Conservation (phyloP, 345 rosid genomes). For the Arabidopsis suecica region DNA sequence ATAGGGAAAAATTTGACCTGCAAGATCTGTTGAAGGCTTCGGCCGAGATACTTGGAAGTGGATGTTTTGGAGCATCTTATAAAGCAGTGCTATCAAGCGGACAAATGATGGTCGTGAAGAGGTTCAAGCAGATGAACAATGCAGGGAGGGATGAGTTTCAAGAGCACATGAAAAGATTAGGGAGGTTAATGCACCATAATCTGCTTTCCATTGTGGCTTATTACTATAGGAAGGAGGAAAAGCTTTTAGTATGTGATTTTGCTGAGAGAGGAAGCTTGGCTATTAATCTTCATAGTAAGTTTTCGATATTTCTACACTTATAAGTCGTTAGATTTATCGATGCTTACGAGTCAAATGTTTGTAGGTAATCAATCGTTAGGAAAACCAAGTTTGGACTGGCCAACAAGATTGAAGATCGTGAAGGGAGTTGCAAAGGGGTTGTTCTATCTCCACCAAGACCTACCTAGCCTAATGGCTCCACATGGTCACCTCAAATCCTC, state of each 20-base stretch:
- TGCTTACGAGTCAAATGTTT: neutral
- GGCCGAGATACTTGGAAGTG: conserved; percentile 92
- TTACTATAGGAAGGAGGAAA: conserved; percentile 91
- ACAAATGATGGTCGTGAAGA: conserved; percentile 77
- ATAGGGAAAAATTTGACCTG: conserved; percentile 71
- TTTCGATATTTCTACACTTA: neutral
- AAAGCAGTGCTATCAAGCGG: conserved; percentile 66
- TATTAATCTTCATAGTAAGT: conserved; percentile 80
- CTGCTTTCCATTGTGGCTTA: conserved; percentile 87
- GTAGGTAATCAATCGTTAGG: conserved; percentile 60
- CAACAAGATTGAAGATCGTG: conserved; percentile 67
- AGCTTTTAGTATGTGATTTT: conserved; percentile 72
- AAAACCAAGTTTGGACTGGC: conserved; percentile 69
- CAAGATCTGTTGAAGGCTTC: conserved; percentile 82
- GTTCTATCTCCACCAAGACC: conserved; percentile 62
- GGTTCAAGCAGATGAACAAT: conserved; percentile 90
- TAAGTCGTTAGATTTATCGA: neutral
- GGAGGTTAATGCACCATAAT: conserved; percentile 74
- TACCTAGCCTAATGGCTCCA: conserved; percentile 74
- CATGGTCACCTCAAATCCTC: conserved; percentile 98
- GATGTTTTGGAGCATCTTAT: conserved; percentile 89
- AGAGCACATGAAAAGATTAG: conserved; percentile 85
- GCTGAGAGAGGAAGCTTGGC: conserved; percentile 79
- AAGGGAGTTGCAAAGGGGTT: conserved; percentile 84
- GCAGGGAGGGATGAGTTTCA: conserved; percentile 86